phyloP scores from a whole-genome alignment of 768 basidiomycete species.

The Hortiboletus campestris region DNA sequence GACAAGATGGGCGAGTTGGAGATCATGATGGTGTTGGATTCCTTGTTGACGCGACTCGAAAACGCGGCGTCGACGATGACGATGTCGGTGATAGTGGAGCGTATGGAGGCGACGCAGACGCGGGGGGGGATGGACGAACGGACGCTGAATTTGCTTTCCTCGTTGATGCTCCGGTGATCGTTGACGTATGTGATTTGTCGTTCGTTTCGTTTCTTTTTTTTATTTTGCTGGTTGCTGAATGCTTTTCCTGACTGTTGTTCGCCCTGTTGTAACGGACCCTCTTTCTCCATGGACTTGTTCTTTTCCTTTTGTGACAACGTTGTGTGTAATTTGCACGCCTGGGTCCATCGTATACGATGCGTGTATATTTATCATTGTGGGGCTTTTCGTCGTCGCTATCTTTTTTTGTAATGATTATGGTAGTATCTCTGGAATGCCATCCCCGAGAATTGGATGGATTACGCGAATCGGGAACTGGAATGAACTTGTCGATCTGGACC shows the following conservation, averaged over 20 bases:
- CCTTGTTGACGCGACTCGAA: constrained; percentile 70
- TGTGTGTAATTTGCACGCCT: background rate
- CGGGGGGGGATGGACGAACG: constrained; percentile 45
- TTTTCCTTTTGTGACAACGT: background rate
- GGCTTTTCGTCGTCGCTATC: background rate
- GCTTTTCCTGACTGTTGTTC: background rate
- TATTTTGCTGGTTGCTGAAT: background rate
- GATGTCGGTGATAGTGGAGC: constrained; percentile 8
- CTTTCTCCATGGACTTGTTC: background rate
- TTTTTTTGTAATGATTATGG: background rate
- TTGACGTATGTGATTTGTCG: constrained; percentile 1
- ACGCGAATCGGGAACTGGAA: too few relatives aligned
- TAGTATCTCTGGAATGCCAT: too few relatives aligned
- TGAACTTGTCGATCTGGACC: too few relatives aligned
- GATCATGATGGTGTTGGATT: constrained; percentile 72
- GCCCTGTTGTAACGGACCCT: background rate
- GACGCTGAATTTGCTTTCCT: constrained; percentile 45
- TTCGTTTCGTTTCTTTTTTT: background rate
- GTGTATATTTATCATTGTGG: background rate
- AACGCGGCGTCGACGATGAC: constrained; percentile 53
- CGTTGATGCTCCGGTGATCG: constrained; percentile 29
- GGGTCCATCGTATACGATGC: background rate
- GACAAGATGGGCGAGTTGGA: constrained; percentile 73
- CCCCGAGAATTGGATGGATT: too few relatives aligned
- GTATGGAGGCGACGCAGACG: constrained; percentile 34